These are phyloP conservation scores for Lachnellula suecica DNA, from an alignment of 2,329 filamentous ascomycete species.

Conservation along the genomic window DNA sequence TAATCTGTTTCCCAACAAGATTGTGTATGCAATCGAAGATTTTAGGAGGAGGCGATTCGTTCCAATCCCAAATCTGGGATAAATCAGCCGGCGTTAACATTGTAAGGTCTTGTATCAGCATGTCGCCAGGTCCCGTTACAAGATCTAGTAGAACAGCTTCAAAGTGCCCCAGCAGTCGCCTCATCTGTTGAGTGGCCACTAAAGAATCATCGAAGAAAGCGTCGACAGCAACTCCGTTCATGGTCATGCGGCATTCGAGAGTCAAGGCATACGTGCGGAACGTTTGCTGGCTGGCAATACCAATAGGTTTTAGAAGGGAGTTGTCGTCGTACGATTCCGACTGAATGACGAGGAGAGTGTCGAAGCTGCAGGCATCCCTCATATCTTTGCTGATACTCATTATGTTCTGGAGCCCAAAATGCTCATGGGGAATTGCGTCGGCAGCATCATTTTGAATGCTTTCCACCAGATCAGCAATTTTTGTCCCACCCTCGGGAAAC, in stretches of 20 bases:
- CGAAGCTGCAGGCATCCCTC: slow-evolving; percentile 1
- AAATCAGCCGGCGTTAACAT: background rate
- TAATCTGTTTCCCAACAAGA: background rate
- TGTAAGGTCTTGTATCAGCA: background rate
- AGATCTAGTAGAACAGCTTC: background rate
- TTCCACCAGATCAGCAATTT: background rate
- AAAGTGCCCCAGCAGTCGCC: background rate
- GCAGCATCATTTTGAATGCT: slow-evolving; percentile 2
- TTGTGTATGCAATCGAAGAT: background rate
- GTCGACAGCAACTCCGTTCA: background rate
- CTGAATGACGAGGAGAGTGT: slow-evolving; percentile 1
- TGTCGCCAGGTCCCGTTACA: background rate
- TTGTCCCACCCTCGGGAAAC: too few relatives aligned
- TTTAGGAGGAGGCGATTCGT: background rate
- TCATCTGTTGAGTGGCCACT: background rate
- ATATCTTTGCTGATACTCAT: background rate
- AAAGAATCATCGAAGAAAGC: background rate
- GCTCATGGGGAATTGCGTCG: background rate
- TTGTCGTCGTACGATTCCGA: background rate
- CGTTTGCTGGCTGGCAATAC: too few relatives aligned
- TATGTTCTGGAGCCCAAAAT: background rate
- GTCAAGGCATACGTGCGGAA: background rate
- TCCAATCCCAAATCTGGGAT: too few relatives aligned
- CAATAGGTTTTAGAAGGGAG: too few relatives aligned
- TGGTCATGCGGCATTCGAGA: background rate